These are phyloP conservation scores for Primulina eburnea DNA, from an alignment of 257 asterid genomes.

Conservation along the genomic window DNA sequence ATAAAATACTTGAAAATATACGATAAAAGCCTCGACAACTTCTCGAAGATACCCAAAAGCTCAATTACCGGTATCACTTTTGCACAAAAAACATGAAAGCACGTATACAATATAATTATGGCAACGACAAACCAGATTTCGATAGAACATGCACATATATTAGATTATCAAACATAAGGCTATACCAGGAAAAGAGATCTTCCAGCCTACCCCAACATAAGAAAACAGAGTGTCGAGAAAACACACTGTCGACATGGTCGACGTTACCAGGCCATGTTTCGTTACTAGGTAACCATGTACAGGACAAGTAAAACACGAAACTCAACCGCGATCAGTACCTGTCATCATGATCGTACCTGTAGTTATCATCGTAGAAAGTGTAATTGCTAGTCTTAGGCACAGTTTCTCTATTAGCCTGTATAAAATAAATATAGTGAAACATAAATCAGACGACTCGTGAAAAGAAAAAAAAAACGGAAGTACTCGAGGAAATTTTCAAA, in stretches of 20 bases:
- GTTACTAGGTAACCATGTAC: neutral
- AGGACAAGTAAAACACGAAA: neutral
- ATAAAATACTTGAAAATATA: too few species aligned
- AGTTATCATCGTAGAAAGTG: slow-evolving; percentile 45
- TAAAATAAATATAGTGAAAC: neutral
- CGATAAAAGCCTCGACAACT: too few species aligned
- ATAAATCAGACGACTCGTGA: slow-evolving; percentile 4
- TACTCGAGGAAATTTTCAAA: neutral
- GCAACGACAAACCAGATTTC: neutral
- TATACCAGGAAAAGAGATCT: neutral
- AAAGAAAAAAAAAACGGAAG: neutral
- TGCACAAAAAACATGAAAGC: neutral
- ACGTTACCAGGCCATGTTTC: neutral
- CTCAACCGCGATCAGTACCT: slow-evolving; percentile 40
- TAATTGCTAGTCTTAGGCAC: slow-evolving; percentile 35
- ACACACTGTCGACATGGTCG: neutral
- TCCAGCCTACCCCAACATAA: neutral
- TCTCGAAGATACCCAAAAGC: too few species aligned
- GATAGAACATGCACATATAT: neutral
- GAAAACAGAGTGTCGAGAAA: neutral
- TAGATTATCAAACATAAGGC: neutral
- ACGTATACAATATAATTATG: neutral
- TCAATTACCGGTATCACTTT: neutral
- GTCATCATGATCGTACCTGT: slow-evolving; percentile 44
- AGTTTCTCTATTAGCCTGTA: slow-evolving; percentile 57